phyloP scores from a whole-genome alignment of 208 protist genomes.

The Entamoeba histolytica region DNA sequence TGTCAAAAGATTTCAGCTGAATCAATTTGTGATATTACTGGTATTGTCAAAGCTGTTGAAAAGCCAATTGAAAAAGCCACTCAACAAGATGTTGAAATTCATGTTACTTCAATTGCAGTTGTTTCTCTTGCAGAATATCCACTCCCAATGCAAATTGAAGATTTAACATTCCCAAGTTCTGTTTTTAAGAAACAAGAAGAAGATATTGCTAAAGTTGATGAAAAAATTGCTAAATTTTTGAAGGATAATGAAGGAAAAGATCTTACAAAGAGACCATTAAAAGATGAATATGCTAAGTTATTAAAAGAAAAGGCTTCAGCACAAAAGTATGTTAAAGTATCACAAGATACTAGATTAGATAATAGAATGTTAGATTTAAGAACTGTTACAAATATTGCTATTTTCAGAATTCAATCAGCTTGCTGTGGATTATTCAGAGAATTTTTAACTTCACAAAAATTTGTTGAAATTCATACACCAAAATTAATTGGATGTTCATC shows the following conservation, averaged over 20 bases:
- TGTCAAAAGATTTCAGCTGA: background rate
- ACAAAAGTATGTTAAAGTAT: background rate
- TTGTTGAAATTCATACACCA: slow-evolving; percentile 93
- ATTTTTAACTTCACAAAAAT: slow-evolving; percentile 63
- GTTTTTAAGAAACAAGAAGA: background rate
- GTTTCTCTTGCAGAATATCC: background rate
- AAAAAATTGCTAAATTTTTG: background rate
- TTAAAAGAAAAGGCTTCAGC: background rate
- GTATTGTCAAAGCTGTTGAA: background rate
- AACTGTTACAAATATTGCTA: slow-evolving; percentile 69
- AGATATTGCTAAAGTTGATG: background rate
- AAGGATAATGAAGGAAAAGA: background rate
- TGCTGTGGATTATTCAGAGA: slow-evolving; percentile 76
- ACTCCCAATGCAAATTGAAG: slow-evolving; percentile 9
- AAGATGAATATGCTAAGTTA: background rate
- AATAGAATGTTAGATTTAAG: slow-evolving; percentile 80
- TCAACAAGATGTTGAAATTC: background rate
- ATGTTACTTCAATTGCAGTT: background rate
- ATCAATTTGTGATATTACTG: slow-evolving; percentile 3
- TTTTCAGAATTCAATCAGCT: slow-evolving; percentile 74
- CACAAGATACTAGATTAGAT: slow-evolving; percentile 68
- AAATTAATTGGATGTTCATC: slow-evolving; percentile 87
- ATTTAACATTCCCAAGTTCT: background rate
- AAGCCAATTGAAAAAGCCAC: background rate
- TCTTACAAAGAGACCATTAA: background rate